These are phyloP conservation scores for Yamadazyma atmosphaerica DNA, from an alignment of 1,139 yeast species.

Conservation along the genomic window DNA sequence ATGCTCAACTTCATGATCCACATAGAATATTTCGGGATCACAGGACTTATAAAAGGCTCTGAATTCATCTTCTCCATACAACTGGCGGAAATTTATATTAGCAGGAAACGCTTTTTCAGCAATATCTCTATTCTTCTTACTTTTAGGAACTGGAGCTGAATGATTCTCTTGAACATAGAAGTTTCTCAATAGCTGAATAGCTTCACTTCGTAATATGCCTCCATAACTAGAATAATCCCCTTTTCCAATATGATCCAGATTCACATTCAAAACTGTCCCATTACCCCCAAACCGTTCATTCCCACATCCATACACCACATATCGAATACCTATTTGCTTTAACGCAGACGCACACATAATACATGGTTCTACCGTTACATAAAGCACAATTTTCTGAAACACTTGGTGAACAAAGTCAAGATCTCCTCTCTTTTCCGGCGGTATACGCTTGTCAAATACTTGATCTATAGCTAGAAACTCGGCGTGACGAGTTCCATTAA, in stretches of 20 bases:
- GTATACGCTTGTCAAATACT: constrained; percentile 30
- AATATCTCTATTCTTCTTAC: constrained; percentile 73
- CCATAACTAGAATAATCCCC: constrained; percentile 59
- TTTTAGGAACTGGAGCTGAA: constrained; percentile 78
- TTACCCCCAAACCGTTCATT: constrained; percentile 97
- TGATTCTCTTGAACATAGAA: constrained; percentile 86
- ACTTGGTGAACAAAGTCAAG: constrained; percentile 22
- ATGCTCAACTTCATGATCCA: constrained; percentile 7
- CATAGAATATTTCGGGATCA: constrained; percentile 16
- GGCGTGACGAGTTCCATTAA: constrained; percentile 88
- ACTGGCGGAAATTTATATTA: constrained; percentile 22
- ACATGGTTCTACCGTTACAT: constrained; percentile 97
- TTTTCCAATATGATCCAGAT: constrained; percentile 41
- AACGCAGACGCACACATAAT: constrained; percentile 96
- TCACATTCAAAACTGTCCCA: constrained; percentile 75
- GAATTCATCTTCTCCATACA: constrained; percentile 26
- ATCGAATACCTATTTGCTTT: constrained; percentile 71
- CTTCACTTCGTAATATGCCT: constrained; percentile 79
- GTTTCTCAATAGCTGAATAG: constrained; percentile 72
- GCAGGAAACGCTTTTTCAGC: constrained; percentile 66
- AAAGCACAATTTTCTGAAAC: constrained; percentile 58
- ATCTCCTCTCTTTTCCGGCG: constrained; percentile 15
- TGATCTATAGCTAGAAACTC: constrained; percentile 79
- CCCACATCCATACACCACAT: constrained; percentile 87
- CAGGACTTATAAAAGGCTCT: constrained; percentile 27